phyloP scores from a whole-genome alignment of 2,329 filamentous ascomycete species.

The Macrophomina pseudophaseolina region DNA sequence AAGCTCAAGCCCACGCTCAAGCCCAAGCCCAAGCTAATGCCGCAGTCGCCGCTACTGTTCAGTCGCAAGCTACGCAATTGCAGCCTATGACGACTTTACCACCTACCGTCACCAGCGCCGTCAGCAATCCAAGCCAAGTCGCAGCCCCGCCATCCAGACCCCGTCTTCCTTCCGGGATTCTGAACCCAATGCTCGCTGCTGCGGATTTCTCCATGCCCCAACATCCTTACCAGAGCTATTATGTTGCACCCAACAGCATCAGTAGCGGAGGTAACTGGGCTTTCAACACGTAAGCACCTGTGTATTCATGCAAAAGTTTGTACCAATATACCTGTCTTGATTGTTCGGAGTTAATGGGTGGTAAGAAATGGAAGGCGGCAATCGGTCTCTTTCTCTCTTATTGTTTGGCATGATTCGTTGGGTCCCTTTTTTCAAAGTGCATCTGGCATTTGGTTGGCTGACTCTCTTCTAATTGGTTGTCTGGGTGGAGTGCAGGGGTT shows the following conservation, averaged over 20 bases:
- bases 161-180: slow-evolving; percentile 55
- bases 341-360: too few species aligned
- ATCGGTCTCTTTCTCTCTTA: too few species aligned
- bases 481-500: too few species aligned
- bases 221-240: slow-evolving; percentile 81
- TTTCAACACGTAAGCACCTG: slow-evolving; percentile 10
- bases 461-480: too few species aligned
- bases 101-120: not conserved
- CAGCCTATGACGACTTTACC: slow-evolving; percentile 17
- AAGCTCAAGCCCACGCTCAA: slow-evolving; percentile 3
- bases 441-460: too few species aligned
- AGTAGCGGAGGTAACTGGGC: slow-evolving; percentile 14
- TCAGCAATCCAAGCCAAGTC: slow-evolving; percentile 22
- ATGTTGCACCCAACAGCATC: slow-evolving; percentile 70
- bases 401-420: too few species aligned
- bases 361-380: too few species aligned
- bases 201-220: slow-evolving; percentile 79
- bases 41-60: slow-evolving; percentile 4
- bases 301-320: too few species aligned
- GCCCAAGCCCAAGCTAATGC: not conserved
- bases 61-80: slow-evolving; percentile 19
- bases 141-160: slow-evolving; percentile 32
- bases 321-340: too few species aligned
- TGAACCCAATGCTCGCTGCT: slow-evolving; percentile 72
- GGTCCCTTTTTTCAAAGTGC: too few species aligned